These are phyloP conservation scores for Hypoxylon rubiginosum DNA, from an alignment of 2,329 filamentous ascomycete genomes.

Conservation along the genomic window DNA sequence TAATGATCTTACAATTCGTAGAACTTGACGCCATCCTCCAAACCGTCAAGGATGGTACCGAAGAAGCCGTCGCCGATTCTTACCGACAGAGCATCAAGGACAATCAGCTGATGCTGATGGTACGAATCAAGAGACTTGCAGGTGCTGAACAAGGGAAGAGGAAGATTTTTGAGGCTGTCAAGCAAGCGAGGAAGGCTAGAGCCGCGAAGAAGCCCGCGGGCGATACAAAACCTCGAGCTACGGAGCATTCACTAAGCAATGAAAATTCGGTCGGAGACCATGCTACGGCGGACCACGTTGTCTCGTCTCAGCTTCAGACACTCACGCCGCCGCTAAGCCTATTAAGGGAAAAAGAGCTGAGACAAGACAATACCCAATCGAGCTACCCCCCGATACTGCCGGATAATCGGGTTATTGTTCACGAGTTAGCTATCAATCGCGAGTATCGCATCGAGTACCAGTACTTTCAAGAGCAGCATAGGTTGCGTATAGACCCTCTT, in stretches of 20 bases:
- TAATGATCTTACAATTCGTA: conserved; percentile 89
- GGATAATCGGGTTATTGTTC: conserved; percentile 80
- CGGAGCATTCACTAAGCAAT: conserved; percentile 59
- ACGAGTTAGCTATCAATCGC: conserved; percentile 84
- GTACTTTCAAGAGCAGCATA: conserved; percentile 70
- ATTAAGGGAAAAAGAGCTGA: conserved; percentile 56
- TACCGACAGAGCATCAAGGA: conserved; percentile 85
- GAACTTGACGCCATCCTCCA: conserved; percentile 88
- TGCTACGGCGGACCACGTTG: conserved; percentile 56
- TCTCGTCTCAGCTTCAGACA: conserved; percentile 61
- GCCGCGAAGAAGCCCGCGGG: conserved; percentile 75
- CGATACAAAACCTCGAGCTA: conserved; percentile 78
- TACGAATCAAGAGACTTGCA: conserved; percentile 82
- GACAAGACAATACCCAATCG: conserved; percentile 54
- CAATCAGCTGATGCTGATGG: conserved; percentile 83
- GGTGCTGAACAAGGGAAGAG: conserved; percentile 78
- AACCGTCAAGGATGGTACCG: conserved; percentile 82
- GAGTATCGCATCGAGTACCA: conserved; percentile 79
- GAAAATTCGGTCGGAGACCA: conserved; percentile 57
- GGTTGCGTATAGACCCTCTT: conserved; percentile 62
- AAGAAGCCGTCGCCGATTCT: conserved; percentile 79
- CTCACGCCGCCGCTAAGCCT: conserved; percentile 68
- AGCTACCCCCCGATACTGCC: conserved; percentile 71
- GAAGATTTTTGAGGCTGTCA: conserved; percentile 80
- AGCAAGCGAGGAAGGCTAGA: conserved; percentile 75